Base-by-base conservation (phyloP, 306 rosid species). In the Ceratonia siliqua region DNA sequence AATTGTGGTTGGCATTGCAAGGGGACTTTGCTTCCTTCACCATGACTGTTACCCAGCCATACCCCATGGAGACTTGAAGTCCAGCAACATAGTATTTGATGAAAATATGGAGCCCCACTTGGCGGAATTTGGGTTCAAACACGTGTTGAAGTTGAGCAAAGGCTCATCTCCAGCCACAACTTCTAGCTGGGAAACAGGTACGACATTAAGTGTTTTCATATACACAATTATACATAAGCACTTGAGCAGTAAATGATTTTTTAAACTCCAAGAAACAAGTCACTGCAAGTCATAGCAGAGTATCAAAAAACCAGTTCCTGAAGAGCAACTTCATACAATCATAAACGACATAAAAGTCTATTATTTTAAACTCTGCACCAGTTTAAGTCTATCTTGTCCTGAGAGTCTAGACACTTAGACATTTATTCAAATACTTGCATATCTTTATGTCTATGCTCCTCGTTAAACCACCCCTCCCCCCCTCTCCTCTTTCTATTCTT, bases 71-170 rank as follows among this genome's bases (percentile, higher is more conserved):
- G 88, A 94, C 70, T 66, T 94, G 88, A 94, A 81, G 76, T 85
- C 96, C 11, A 87, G 74, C 72, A 94, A 91, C 50, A 59, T 94
- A 56, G 81, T 94, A n/a, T 90, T 94, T 55, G 97, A 91, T 11
- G 97, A 94, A 88, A 84, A 86, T 50, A 91, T 88, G 96, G 97
- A 94, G 68, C 95, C 97, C 42, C 90, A 72, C 68, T 84, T 91
- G 84, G 84, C 93, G 9, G 97, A 94, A 73, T 92, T 88, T 59
- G 98, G 98, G 53, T 81, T 94, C 77, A 89, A 84, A 25, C 85
- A 83, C 62, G 68, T 88, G 79, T 72, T 80, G 27, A 86, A 81
- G 79, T 78, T 88, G 81, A 85, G 85, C 69, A 83, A 75, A 68
- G 84, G 75, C 28, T 56, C 89, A 18, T 81, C 53, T 79, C 62